Evolutionary conservation across 768 basidiomycete genomes (phyloP).

Genomic region (Serendipita sp.): DNA sequence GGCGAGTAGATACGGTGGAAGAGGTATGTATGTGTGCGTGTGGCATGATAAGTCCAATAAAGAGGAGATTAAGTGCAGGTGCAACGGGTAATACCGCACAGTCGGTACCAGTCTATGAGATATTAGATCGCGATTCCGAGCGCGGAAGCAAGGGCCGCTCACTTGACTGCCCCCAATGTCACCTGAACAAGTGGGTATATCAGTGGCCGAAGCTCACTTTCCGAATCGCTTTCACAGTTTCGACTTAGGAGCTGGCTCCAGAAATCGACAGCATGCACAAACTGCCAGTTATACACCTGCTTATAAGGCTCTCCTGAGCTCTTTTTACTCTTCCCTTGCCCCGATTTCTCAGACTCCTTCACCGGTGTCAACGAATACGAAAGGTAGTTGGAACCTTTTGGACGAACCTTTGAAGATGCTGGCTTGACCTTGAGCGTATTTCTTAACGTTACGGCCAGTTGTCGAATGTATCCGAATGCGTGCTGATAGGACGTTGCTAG

Average conservation of each 20-base stretch:
- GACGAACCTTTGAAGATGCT: conserved; percentile 35
- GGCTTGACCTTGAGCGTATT: conserved; percentile 80
- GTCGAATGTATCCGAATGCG: conserved; percentile 89
- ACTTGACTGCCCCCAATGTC: conserved; percentile 85
- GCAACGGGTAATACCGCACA: conserved; percentile 84
- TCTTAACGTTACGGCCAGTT: conserved; percentile 81
- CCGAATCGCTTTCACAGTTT: conserved; percentile 50
- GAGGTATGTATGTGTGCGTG: conserved; percentile 72
- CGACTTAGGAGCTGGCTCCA: conserved; percentile 81
- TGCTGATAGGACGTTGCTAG: conserved; percentile 72
- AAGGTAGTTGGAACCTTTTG: background rate
- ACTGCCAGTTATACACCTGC: conserved; percentile 99
- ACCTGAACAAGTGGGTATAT: conserved; percentile 95
- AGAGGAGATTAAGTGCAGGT: conserved; percentile 81
- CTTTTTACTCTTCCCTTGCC: conserved; percentile 7
- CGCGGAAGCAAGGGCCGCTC: conserved; percentile 17
- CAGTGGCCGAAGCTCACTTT: conserved; percentile 68
- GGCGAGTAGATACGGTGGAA: conserved; percentile 74
- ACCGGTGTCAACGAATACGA: background rate
- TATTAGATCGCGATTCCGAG: background rate
- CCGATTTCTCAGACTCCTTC: conserved; percentile 8
- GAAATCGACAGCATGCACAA: conserved; percentile 87
- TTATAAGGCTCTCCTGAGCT: conserved; percentile 63
- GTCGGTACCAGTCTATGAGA: conserved; percentile 65
- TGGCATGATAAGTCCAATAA: conserved; percentile 72